Evolutionary conservation across 495 filamentous ascomycete genomes (phyloP).

Genomic region (Chlorociboria aeruginascens): DNA sequence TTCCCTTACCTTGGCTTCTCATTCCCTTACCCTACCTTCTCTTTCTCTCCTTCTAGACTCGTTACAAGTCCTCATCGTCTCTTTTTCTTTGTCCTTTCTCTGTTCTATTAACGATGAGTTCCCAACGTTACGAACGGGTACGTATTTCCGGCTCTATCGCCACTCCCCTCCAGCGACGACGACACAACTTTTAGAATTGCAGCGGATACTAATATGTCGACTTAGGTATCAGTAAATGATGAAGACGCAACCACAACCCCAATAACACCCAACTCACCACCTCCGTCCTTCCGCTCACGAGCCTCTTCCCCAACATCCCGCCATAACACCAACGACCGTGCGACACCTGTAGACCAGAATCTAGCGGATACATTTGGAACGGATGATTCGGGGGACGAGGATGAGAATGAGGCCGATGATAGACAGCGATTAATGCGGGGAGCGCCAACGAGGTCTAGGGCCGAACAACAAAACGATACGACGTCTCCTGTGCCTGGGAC

Average conservation of each 20-base stretch:
- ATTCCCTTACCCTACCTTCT: background rate
- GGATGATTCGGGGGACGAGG: constrained; percentile 59
- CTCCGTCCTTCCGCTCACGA: constrained; percentile 86
- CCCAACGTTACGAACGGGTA: constrained; percentile 82
- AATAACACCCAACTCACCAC: constrained; percentile 66
- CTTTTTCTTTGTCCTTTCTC: constrained; percentile 17
- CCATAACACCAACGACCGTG: constrained; percentile 10
- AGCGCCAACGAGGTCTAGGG: constrained; percentile 16
- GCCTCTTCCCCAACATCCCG: constrained; percentile 46
- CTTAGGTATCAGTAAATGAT: constrained; percentile 36
- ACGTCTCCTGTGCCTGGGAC: background rate
- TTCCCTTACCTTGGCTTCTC: no score
- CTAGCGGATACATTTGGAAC: constrained; percentile 85
- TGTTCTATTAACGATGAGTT: constrained; percentile 40
- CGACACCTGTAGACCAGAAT: constrained; percentile 51
- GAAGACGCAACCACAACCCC: constrained; percentile 23
- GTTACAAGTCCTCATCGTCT: constrained; percentile 12
- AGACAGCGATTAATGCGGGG: constrained; percentile 75
- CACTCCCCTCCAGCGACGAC: constrained; percentile 6
- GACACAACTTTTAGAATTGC: background rate
- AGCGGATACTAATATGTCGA: constrained; percentile 15
- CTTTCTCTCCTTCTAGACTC: constrained; percentile 15
- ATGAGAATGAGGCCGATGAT: constrained; percentile 65
- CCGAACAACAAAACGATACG: no score
- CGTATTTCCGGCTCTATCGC: constrained; percentile 22